Base-by-base conservation (phyloP, 2,329 filamentous ascomycete species). In the Penicillium thymicola region DNA sequence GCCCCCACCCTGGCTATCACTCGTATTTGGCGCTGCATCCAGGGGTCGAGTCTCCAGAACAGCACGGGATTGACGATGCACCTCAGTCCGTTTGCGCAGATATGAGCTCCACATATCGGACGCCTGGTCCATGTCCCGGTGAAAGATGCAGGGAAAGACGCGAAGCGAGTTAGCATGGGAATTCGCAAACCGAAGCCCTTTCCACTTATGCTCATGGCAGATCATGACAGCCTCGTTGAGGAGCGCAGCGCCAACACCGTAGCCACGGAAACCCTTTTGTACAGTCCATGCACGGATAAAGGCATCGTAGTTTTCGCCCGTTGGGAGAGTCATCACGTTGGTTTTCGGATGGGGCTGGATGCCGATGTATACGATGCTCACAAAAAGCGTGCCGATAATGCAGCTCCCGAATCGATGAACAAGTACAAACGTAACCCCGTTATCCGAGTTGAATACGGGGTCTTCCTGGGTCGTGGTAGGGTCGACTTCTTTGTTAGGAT, bases 251-350 rank as follows among this genome's bases (percentile, higher is more conserved):
- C 91, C 92, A 25, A 95, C 79, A 0, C 91, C 90, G 60, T 85
- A 84, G 32, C 83, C 79, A 27, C 92, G 82, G 71, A 90, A 91
- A 63, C 81, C 79, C 49, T 86, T 75, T 68, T 81, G 81, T 2
- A 91, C 89, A 2, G 90, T 93, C 91, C 92, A 96, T 1, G 89
- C 91, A 28, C 89, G 84, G 55, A 96, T 87, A 46, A 91, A 50
- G 2, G 51, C 41, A 5, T 54, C 32, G 23, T 51, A 41, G 6
- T 23, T 48, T 11, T 50, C 78, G 40, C 60, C 64, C 25, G 40
- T 59, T 2, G 59, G 38, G 1, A 16, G 5, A 6, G 16, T 36
- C 18, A 14, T 37, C 27, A 28, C 11, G 1, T 1, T 41, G 21
- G 6, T 10, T 38, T 18, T 34, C 14, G 27, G 18, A 28, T 47